A percentile compares a stretch with the other conserved stretches of the same genome.
phyloP scores from a whole-genome alignment of 2,329 filamentous ascomycete genomes.

The Pseudohalonectria lignicola region DNA sequence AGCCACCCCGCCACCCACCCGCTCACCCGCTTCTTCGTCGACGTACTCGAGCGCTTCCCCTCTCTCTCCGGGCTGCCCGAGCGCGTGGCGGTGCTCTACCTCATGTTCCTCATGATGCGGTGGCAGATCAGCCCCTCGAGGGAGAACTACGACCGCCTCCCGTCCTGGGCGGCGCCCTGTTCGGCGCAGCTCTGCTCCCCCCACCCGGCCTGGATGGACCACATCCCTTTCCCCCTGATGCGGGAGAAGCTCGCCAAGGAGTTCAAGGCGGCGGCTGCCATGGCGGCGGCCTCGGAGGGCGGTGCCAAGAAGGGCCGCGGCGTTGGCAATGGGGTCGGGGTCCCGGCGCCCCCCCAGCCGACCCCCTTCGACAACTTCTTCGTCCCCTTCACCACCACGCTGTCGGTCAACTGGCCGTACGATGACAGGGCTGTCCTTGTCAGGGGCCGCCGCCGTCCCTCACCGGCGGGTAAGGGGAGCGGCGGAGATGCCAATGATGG shows the following conservation, averaged over 20 bases:
- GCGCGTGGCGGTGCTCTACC: constrained; percentile 68
- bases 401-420: constrained; percentile 79
- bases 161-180: constrained; percentile 59
- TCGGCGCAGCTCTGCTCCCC: constrained; percentile 22
- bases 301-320: constrained; percentile 5
- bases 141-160: constrained; percentile 70
- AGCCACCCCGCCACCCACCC: constrained; percentile 56
- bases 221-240: constrained; percentile 6
- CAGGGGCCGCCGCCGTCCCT: too few relatives aligned
- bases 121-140: constrained; percentile 74
- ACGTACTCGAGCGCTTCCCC: constrained; percentile 76
- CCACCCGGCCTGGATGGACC: constrained; percentile 8
- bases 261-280: constrained; percentile 9
- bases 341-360: constrained; percentile 5
- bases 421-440: too few relatives aligned
- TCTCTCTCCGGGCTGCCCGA: constrained; percentile 70
- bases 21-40: constrained; percentile 73
- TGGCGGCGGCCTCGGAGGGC: constrained; percentile 4
- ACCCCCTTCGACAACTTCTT: constrained; percentile 70
- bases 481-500: too few relatives aligned
- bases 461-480: too few relatives aligned
- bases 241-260: constrained; percentile 6
- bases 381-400: constrained; percentile 64
- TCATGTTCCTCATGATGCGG: constrained; percentile 79
- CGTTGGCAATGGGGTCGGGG: not conserved